Percentiles rank a stretch among this genome's conserved stretches.
These are phyloP conservation scores for Entophlyctis luteolus DNA, from an alignment of 192 early-diverging fungal genomes.

Conservation along the genomic window DNA sequence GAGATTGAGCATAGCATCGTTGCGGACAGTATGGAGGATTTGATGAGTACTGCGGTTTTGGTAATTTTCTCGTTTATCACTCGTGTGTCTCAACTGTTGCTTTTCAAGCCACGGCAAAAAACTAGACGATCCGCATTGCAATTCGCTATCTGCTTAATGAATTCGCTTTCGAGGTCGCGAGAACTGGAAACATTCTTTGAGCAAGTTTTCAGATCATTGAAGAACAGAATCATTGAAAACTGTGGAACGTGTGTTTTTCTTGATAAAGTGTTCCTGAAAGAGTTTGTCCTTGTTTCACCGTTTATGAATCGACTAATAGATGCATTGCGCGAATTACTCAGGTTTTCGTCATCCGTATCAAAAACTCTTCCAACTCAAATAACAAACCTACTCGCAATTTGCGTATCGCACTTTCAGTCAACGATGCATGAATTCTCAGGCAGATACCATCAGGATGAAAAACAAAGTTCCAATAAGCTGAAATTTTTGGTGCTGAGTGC, in stretches of 20 bases:
- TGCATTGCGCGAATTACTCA: background rate
- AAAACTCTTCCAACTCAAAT: conserved; percentile 16
- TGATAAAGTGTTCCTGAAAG: background rate
- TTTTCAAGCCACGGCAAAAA: background rate
- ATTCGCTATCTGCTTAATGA: background rate
- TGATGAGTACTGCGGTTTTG: background rate
- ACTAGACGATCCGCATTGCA: background rate
- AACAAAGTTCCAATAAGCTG: too few species aligned
- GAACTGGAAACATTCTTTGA: conserved; percentile 5
- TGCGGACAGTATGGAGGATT: background rate
- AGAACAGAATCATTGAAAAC: too few species aligned
- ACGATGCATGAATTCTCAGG: too few species aligned
- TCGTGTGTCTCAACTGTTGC: background rate
- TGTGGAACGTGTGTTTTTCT: background rate
- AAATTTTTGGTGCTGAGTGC: too few species aligned
- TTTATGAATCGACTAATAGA: background rate
- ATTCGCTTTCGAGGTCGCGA: conserved; percentile 6
- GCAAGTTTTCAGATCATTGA: background rate
- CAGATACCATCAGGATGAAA: too few species aligned
- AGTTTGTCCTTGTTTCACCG: background rate
- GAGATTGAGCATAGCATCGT: conserved; percentile 16
- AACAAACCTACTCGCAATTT: background rate
- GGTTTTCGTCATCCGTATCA: background rate
- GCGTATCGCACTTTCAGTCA: too few species aligned
- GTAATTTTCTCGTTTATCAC: background rate